A percentile compares a stretch with the other conserved stretches of the same genome.
Conservation (phyloP, 2,329 filamentous ascomycete genomes). For the Penicillium janthinellum region DNA sequence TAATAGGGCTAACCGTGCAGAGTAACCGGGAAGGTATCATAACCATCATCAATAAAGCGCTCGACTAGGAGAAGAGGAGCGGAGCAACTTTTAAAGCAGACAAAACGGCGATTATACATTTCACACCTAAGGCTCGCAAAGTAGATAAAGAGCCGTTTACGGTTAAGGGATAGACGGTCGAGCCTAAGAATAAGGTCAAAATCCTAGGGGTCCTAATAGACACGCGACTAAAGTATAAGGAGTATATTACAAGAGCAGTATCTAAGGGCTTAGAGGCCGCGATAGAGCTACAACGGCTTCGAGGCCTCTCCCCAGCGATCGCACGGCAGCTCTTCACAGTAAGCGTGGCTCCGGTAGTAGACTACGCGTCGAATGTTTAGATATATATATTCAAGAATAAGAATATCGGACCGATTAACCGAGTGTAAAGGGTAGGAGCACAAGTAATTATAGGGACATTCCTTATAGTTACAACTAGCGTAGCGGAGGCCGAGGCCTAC, state of each 20-base stretch:
- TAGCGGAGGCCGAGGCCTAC: constrained; percentile 28
- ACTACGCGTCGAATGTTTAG: constrained; percentile 28
- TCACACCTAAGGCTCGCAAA: constrained; percentile 29
- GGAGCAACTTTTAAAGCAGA: constrained; percentile 36
- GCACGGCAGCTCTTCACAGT: constrained; percentile 24
- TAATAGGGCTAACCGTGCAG: constrained; percentile 11
- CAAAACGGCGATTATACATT: constrained; percentile 40
- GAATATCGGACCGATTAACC: constrained; percentile 21
- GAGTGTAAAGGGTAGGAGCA: constrained; percentile 28
- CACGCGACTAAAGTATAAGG: constrained; percentile 29
- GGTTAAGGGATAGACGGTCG: constrained; percentile 22
- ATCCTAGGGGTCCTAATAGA: constrained; percentile 29
- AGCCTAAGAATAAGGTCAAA: constrained; percentile 22
- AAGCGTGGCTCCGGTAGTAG: constrained; percentile 29
- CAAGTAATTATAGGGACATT: constrained; percentile 30
- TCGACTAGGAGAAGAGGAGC: constrained; percentile 32
- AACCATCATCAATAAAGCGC: constrained; percentile 20
- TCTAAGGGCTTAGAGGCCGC: constrained; percentile 28
- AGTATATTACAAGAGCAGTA: constrained; percentile 20
- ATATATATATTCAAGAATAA: constrained; percentile 25
- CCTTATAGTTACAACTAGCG: constrained; percentile 22
- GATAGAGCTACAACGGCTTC: constrained; percentile 20
- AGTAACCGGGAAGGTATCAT: constrained; percentile 12
- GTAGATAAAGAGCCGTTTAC: constrained; percentile 19
- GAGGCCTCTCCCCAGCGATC: constrained; percentile 19